Evolutionary conservation across 2,329 filamentous ascomycete species (phyloP), one percentile per base, ranked within the genome.

Genomic region (Colletotrichum paranaense): DNA sequence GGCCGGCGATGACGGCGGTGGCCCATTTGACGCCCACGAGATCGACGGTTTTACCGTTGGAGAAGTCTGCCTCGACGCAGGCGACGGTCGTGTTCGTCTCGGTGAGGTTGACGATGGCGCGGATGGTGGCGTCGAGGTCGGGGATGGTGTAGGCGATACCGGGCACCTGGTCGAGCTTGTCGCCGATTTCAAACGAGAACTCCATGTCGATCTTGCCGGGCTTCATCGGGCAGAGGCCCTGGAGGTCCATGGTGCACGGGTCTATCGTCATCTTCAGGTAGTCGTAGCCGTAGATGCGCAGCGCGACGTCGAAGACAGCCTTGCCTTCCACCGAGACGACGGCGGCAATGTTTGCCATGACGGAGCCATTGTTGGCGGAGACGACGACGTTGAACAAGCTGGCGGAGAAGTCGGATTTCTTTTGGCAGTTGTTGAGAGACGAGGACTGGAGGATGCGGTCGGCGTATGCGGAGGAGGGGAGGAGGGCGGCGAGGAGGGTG

Each of bases 11-110:
- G 76, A 97, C 88, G 73, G 96, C 96, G 35, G 95, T 95, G 53
- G 91, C 89, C 95, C 95, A 98, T 78, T 95, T 95, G 55, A 98
- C 95, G 73, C 92, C 95, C 75, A 94, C 87, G 77, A 98, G 91
- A 81, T 98, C 92, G 68, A 98, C 96, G 0, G 95, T 97, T 84
- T 98, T 94, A 74, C 94, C 94, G 82, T 98, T 98, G 77, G 95
- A 97, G 68, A 98, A 88, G 74, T 92, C 88, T 62, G 95, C 95
- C 85, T 98, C 93, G 66, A 98, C 91, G 82, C 96, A 98, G 69
- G 95, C 95, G 67, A 97, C 90, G 78, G 89, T 91, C 64, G 89
- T 84, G 65, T 88, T 87, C 6, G 84, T 86, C 55, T 88, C 85
- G 7, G 90, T 92, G 75, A 90, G 87, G 81, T 94, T 96, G 87